phyloP scores from a whole-genome alignment of 176 grass and related monocot genomes.

The Poa pratensis region DNA sequence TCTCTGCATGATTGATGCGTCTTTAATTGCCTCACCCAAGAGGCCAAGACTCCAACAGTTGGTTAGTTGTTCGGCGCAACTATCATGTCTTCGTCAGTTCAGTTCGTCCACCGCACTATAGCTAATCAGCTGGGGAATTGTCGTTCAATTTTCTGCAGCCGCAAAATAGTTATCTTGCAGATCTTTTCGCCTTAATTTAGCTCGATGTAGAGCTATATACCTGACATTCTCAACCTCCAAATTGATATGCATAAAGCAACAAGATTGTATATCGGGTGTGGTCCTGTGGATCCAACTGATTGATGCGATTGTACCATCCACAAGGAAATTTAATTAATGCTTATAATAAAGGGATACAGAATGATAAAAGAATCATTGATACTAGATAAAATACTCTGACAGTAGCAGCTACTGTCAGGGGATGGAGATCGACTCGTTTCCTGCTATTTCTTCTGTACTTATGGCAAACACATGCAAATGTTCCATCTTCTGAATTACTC shows the following conservation, averaged over 20 bases:
- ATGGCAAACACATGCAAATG: conserved; percentile 48
- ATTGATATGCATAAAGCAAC: conserved; percentile 3
- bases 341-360: conserved; percentile 21
- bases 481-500: conserved; percentile 24
- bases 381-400: background rate
- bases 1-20: conserved; percentile 38
- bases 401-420: conserved; percentile 41
- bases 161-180: background rate
- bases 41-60: background rate
- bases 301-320: conserved; percentile 23
- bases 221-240: conserved; percentile 3
- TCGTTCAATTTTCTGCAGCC: background rate
- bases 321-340: background rate
- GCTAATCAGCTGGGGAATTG: background rate
- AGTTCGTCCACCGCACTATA: background rate
- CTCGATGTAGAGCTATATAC: background rate
- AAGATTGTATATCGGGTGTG: background rate
- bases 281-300: conserved; percentile 27
- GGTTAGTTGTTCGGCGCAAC: conserved; percentile 50
- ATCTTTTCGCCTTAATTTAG: background rate
- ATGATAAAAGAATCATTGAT: background rate
- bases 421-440: conserved; percentile 41
- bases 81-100: background rate
- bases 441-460: background rate
- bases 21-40: conserved; percentile 22